Conservation (phyloP, 1,139 yeast genomes). For the Pichia sorboxylosa region DNA sequence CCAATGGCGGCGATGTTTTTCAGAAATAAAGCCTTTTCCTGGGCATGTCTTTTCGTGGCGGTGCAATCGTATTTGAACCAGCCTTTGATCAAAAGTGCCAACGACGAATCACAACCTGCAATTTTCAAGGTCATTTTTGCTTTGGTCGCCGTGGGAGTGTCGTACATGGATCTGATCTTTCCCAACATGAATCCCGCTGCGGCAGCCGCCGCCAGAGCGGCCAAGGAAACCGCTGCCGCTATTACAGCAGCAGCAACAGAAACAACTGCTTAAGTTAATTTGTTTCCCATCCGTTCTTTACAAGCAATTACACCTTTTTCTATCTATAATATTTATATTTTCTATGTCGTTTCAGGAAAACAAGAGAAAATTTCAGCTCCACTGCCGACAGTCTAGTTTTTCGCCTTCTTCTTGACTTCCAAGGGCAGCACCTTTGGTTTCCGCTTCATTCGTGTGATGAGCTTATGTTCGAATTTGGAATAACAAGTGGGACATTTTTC, state of each 20-base stretch:
- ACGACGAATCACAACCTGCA: constrained; percentile 19
- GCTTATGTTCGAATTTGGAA: constrained; percentile 47
- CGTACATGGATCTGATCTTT: constrained; percentile 24
- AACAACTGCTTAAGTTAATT: background rate
- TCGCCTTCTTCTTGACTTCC: constrained; percentile 17
- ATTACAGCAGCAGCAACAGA: constrained; percentile 1
- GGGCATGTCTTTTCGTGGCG: constrained; percentile 40
- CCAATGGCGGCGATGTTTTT: constrained; percentile 57
- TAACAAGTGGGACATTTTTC: constrained; percentile 58
- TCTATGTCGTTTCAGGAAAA: too few species aligned
- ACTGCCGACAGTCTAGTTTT: too few species aligned
- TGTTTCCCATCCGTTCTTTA: background rate
- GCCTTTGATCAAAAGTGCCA: constrained; percentile 21
- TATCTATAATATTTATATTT: too few species aligned
- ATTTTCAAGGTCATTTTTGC: constrained; percentile 21
- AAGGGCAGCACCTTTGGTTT: constrained; percentile 33
- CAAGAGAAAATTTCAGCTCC: background rate
- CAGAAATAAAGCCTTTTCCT: constrained; percentile 39
- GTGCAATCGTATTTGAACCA: constrained; percentile 35
- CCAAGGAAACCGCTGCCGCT: too few species aligned
- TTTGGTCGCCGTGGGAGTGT: constrained; percentile 18
- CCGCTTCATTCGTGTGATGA: constrained; percentile 41
- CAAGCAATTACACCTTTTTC: background rate
- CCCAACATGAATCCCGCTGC: constrained; percentile 17
- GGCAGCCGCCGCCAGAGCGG: constrained; percentile 1